phyloP scores from a whole-genome alignment of 2,329 filamentous ascomycete genomes.

The Pseudocercospora fuligena region DNA sequence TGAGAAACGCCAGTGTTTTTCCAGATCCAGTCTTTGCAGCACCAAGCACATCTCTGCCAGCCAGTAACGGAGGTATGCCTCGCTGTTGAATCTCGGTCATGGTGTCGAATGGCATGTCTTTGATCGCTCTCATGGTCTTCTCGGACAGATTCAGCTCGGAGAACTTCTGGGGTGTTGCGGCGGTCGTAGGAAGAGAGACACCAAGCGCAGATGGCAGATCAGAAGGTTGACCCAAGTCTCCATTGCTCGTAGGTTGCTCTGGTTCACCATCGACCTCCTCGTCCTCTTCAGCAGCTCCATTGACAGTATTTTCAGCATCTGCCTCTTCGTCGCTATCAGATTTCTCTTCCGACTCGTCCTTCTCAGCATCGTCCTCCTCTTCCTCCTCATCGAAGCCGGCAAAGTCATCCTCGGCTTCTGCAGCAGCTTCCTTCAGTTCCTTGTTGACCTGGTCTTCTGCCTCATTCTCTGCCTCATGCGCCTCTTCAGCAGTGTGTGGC shows the following conservation, averaged over 20 bases:
- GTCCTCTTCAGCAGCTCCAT: slow-evolving; percentile 40
- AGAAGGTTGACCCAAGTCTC: slow-evolving; percentile 44
- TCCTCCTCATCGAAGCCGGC: slow-evolving; percentile 23
- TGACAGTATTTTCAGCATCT: slow-evolving; percentile 28
- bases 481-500: not conserved
- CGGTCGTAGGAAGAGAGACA: slow-evolving; percentile 63
- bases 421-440: slow-evolving; percentile 35
- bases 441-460: slow-evolving; percentile 38
- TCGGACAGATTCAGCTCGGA: slow-evolving; percentile 82
- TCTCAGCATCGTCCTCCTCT: slow-evolving; percentile 14
- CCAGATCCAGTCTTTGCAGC: slow-evolving; percentile 95
- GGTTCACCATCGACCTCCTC: slow-evolving; percentile 39
- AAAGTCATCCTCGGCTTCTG: slow-evolving; percentile 22
- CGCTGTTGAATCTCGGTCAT: slow-evolving; percentile 95
- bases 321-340: slow-evolving; percentile 39
- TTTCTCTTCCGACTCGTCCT: slow-evolving; percentile 41
- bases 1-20: slow-evolving; percentile 93
- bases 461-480: slow-evolving; percentile 27
- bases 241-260: slow-evolving; percentile 19
- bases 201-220: slow-evolving; percentile 62
- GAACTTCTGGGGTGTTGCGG: slow-evolving; percentile 71
- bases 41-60: slow-evolving; percentile 89
- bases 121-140: slow-evolving; percentile 84
- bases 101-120: slow-evolving; percentile 88
- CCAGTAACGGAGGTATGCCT: slow-evolving; percentile 84